A percentile compares a stretch with the other conserved stretches of the same genome.
Evolutionary conservation across 148 eudicot species (phyloP).

Genomic region (Rhododendron kiyosumense): DNA sequence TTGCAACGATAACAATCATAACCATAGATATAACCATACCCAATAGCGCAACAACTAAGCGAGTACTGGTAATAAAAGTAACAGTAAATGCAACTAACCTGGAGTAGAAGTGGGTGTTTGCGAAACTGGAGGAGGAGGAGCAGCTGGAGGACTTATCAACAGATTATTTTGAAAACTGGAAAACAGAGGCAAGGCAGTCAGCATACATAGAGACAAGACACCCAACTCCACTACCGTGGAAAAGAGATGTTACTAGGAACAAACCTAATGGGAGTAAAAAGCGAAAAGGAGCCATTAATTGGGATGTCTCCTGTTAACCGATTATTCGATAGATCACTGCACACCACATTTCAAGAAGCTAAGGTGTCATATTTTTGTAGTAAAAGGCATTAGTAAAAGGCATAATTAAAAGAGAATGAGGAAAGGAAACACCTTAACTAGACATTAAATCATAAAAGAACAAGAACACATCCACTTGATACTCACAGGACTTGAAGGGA

Average conservation of each 20-base stretch:
- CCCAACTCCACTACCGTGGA: neutral
- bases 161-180: slow-evolving; percentile 60
- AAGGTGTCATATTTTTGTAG: neutral
- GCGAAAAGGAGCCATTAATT: slow-evolving; percentile 71
- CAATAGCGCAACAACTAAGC: neutral
- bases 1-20: neutral
- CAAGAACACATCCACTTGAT: slow-evolving; percentile 4
- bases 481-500: slow-evolving; percentile 85
- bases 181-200: slow-evolving; percentile 13
- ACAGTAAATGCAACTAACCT: slow-evolving; percentile 31
- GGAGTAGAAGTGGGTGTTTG: slow-evolving; percentile 32
- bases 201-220: slow-evolving; percentile 5
- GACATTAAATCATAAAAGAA: neutral
- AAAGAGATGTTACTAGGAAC: slow-evolving; percentile 6
- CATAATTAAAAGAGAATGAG: neutral
- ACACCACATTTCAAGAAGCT: slow-evolving; percentile 14
- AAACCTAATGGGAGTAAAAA: slow-evolving; percentile 80
- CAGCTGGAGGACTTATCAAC: slow-evolving; percentile 23
- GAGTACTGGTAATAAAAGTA: neutral
- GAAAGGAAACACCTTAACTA: neutral
- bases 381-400: neutral
- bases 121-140: slow-evolving; percentile 39
- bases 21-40: neutral
- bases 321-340: slow-evolving; percentile 79
- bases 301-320: slow-evolving; percentile 51